Percentiles rank a stretch among this genome's conserved stretches.
Conservation (phyloP, 202 grass and related monocot genomes). For the Musa balbisiana region DNA sequence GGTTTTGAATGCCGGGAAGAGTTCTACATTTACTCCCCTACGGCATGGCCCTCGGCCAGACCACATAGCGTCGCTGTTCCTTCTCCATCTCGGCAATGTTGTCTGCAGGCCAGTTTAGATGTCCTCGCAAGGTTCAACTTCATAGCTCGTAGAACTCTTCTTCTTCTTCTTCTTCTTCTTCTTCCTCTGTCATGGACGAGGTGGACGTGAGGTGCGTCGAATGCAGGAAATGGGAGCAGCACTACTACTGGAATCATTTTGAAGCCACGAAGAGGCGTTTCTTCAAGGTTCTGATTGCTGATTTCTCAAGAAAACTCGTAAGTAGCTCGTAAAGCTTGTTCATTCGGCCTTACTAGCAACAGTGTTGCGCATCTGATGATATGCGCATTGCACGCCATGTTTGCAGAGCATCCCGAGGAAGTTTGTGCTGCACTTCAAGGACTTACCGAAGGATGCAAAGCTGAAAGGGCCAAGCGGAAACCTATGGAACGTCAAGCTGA, state of each 20-base stretch:
- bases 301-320: neutral
- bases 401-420: conserved; percentile 39
- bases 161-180: too few species aligned
- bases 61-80: too few species aligned
- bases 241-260: neutral
- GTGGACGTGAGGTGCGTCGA: too few species aligned
- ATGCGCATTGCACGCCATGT: neutral
- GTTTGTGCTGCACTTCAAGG: conserved; percentile 31
- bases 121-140: too few species aligned
- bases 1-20: too few species aligned
- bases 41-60: too few species aligned
- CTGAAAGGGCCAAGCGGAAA: conserved; percentile 30
- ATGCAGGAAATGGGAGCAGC: neutral
- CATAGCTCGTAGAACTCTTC: too few species aligned
- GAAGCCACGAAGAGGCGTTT: neutral
- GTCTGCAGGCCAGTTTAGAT: too few species aligned
- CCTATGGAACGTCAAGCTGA: conserved; percentile 21
- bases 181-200: too few species aligned
- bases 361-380: neutral
- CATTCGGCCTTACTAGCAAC: neutral
- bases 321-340: neutral
- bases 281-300: neutral
- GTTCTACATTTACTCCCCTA: too few species aligned
- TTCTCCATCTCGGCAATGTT: too few species aligned
- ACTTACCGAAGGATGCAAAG: conserved; percentile 10